Conservation (phyloP, 2,329 filamentous ascomycete species). For the Paraphaeosphaeria minitans region DNA sequence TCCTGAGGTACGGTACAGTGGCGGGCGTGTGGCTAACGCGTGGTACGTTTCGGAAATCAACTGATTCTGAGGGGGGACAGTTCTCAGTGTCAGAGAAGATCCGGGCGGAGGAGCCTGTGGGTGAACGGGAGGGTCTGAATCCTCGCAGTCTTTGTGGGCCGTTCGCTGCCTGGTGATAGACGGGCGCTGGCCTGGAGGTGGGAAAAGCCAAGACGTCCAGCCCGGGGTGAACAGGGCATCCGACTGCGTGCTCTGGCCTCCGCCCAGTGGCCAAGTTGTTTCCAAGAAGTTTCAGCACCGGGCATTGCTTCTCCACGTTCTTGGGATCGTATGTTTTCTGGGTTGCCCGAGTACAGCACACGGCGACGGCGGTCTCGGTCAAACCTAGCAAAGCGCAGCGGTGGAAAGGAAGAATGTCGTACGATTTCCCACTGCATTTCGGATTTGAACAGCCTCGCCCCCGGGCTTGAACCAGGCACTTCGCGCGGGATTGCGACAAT, state of each 20-base stretch:
- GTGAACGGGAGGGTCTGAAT: conserved; percentile 11
- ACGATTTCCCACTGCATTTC: not conserved
- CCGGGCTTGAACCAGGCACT: conserved; percentile 1
- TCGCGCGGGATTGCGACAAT: not conserved
- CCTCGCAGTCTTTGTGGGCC: not conserved
- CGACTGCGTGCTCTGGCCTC: not conserved
- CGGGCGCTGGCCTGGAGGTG: not conserved
- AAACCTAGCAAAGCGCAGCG: not conserved
- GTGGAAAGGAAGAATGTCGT: not conserved
- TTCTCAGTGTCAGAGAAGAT: not conserved
- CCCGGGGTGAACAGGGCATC: not conserved
- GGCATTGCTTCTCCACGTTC: not conserved
- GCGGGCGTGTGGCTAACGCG: too few relatives aligned
- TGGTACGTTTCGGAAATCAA: conserved; percentile 10
- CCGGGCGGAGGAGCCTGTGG: not conserved
- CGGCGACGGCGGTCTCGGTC: not conserved
- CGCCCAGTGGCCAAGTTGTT: conserved; percentile 15
- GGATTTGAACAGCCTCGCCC: not conserved
- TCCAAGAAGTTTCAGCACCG: not conserved
- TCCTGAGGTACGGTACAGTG: not conserved
- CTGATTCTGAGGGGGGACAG: conserved; percentile 15
- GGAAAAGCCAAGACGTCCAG: not conserved
- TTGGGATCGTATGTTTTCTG: not conserved
- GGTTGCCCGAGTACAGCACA: not conserved
- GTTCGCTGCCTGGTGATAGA: not conserved